phyloP scores from a whole-genome alignment of 768 basidiomycete genomes.

The Calocybe indica region DNA sequence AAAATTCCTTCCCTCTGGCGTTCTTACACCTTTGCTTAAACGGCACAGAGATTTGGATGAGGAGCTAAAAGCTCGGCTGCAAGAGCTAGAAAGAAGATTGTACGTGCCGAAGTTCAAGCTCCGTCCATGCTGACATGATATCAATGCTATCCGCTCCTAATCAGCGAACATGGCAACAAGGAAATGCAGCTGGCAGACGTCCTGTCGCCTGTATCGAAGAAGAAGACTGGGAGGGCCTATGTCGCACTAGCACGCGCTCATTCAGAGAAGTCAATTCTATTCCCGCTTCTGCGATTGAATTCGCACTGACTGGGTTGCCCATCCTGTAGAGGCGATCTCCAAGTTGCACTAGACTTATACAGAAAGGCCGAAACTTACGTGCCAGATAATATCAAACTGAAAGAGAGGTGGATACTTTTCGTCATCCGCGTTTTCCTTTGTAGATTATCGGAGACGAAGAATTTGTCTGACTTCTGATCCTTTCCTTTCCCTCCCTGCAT shows the following conservation, averaged over 20 bases:
- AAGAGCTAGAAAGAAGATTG: slow-evolving; percentile 72
- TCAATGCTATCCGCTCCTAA: background rate
- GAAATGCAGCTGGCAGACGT: slow-evolving; percentile 56
- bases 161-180: slow-evolving; percentile 56
- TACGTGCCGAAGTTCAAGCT: slow-evolving; percentile 28
- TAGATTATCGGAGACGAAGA: slow-evolving; percentile 36
- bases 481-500: slow-evolving; percentile 22
- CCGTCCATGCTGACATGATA: slow-evolving; percentile 1
- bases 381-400: slow-evolving; percentile 80
- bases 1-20: slow-evolving; percentile 35
- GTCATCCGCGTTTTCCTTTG: slow-evolving; percentile 59
- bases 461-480: slow-evolving; percentile 34
- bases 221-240: slow-evolving; percentile 79
- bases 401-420: slow-evolving; percentile 83
- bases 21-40: slow-evolving; percentile 57
- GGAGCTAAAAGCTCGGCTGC: slow-evolving; percentile 56
- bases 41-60: slow-evolving; percentile 65
- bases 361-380: slow-evolving; percentile 78
- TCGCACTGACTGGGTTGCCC: slow-evolving; percentile 3
- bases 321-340: slow-evolving; percentile 62
- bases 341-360: slow-evolving; percentile 75
- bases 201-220: slow-evolving; percentile 68
- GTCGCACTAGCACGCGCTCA: slow-evolving; percentile 78
- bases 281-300: background rate
- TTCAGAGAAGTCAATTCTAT: slow-evolving; percentile 52